A percentile compares a stretch with the other conserved stretches of the same genome.
These are phyloP conservation scores for Fragilaria crotonensis DNA, from an alignment of 108 stramenopile genomes.

Conservation along the genomic window DNA sequence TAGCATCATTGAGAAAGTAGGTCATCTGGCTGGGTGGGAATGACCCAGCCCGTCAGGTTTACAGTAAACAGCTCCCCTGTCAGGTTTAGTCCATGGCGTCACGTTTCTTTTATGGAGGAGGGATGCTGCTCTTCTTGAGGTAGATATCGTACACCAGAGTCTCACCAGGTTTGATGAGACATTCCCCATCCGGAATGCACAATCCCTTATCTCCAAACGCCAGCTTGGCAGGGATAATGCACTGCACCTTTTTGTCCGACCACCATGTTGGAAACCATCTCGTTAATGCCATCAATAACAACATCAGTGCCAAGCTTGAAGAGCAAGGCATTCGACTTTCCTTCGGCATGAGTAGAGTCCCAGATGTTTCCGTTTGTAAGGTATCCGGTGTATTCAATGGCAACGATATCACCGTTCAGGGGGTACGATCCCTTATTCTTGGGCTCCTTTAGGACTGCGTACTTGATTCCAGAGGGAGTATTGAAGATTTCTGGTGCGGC, in stretches of 20 bases:
- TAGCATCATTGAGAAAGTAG: no score
- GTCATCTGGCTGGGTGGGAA: no score
- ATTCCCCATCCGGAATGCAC: conserved; percentile 77
- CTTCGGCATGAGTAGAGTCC: conserved; percentile 80
- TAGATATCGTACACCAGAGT: conserved; percentile 81
- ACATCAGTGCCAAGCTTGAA: conserved; percentile 66
- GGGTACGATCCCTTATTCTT: conserved; percentile 35
- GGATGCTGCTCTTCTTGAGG: conserved; percentile 71
- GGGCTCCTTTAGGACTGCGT: conserved; percentile 51
- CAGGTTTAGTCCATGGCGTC: no score
- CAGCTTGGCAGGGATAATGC: conserved; percentile 75
- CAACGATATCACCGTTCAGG: conserved; percentile 66
- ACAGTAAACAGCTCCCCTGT: no score
- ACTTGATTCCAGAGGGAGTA: conserved; percentile 58
- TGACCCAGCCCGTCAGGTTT: no score
- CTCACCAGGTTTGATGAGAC: conserved; percentile 77
- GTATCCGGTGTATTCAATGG: conserved; percentile 85
- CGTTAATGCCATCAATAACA: conserved; percentile 74
- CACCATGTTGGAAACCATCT: conserved; percentile 63
- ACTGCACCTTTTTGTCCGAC: conserved; percentile 82
- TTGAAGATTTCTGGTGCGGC: conserved; percentile 65
- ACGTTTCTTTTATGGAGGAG: conserved; percentile 84
- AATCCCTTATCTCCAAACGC: conserved; percentile 80
- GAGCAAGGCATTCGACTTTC: conserved; percentile 63
- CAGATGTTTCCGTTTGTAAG: conserved; percentile 72